Evolutionary conservation across 352 stramenopile species (phyloP), one percentile per base, ranked within the genome.

Genomic region (Lagenidium giganteum): DNA sequence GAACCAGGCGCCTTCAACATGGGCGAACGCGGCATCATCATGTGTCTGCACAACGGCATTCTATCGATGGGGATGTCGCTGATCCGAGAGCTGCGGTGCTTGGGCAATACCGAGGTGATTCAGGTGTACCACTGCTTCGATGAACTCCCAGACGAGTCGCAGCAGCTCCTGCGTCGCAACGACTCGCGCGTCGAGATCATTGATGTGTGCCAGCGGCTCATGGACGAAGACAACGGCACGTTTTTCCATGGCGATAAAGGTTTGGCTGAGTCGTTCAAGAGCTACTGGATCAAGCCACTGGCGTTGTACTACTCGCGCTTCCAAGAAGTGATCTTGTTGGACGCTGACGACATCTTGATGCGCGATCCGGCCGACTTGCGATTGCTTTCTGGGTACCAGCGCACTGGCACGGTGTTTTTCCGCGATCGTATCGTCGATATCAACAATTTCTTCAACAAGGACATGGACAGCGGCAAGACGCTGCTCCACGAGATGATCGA

Each of bases 221-320:
- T 83, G 8, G 23, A 47, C 4, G 29, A 29, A 1, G 5, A 13
- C 2, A 31, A 30, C 7, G 21, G 33, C 13, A 41, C 34, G 18
- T n/a, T n/a, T n/a, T n/a, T n/a, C n/a, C n/a, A n/a, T n/a, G n/a
- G n/a, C n/a, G n/a, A 52, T 5, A 12, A 28, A 5, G 38, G 65
- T 12, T 48, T 51, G 2, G 55, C 57, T 1, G 43, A 56, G n/a
- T 57, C 39, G 13, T 83, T 86, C 48, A 45, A 57, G 35, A 83
- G 62, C 47, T 83, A 65, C 43, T 86, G 66, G 62, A 54, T 83
- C 55, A 82, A 87, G 40, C 73, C 73, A 5, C 51, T 87, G 13
- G 65, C 70, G 8, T 25, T 87, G 20, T 65, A 70, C 33, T 56
- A 86, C 46, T 82, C 67, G 4, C 49, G 65, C 24, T 20, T 86